A percentile compares a stretch with the other conserved stretches of the same genome.
These are phyloP conservation scores for Pythium brassicae DNA, from an alignment of 352 stramenopile species.

Conservation along the genomic window DNA sequence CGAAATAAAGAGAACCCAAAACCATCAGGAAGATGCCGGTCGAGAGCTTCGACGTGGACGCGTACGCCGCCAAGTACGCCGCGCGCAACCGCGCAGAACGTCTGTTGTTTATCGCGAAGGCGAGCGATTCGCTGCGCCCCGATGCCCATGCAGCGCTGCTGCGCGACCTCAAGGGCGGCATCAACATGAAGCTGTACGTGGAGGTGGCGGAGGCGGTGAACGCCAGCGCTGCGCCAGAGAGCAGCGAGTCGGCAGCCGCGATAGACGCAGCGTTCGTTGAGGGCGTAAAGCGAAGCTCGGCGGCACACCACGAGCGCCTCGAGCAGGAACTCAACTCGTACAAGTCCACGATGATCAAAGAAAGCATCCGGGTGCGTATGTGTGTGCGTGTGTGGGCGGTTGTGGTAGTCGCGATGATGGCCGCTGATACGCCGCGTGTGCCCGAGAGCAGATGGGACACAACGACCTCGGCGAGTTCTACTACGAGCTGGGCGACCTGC, in stretches of 20 bases:
- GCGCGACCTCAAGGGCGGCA: constrained; percentile 49
- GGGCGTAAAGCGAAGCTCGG: constrained; percentile 52
- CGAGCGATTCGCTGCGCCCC: constrained; percentile 31
- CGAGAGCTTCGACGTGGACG: constrained; percentile 78
- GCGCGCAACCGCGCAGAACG: constrained; percentile 73
- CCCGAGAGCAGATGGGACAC: constrained; percentile 64
- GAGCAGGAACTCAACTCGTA: constrained; percentile 89
- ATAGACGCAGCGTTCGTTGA: constrained; percentile 55
- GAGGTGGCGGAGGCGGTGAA: constrained; percentile 43
- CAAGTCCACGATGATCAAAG: constrained; percentile 91
- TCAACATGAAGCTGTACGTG: constrained; percentile 71
- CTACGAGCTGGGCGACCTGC: constrained; percentile 76
- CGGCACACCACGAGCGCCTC: constrained; percentile 72
- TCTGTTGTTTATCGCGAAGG: constrained; percentile 64
- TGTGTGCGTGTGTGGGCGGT: not conserved
- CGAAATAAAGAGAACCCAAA: not conserved
- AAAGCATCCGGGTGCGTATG: constrained; percentile 75
- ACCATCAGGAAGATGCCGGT: constrained; percentile 11
- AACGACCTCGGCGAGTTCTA: constrained; percentile 88
- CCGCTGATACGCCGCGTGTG: not conserved
- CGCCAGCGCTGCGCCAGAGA: constrained; percentile 16
- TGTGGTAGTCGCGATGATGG: too few relatives aligned
- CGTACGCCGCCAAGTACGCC: constrained; percentile 79
- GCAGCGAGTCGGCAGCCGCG: constrained; percentile 17
- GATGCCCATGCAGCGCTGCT: constrained; percentile 53